Percentiles rank a stretch among this genome's conserved stretches.
phyloP scores from a whole-genome alignment of 2,329 filamentous ascomycete species.

The Madurella fahalii region DNA sequence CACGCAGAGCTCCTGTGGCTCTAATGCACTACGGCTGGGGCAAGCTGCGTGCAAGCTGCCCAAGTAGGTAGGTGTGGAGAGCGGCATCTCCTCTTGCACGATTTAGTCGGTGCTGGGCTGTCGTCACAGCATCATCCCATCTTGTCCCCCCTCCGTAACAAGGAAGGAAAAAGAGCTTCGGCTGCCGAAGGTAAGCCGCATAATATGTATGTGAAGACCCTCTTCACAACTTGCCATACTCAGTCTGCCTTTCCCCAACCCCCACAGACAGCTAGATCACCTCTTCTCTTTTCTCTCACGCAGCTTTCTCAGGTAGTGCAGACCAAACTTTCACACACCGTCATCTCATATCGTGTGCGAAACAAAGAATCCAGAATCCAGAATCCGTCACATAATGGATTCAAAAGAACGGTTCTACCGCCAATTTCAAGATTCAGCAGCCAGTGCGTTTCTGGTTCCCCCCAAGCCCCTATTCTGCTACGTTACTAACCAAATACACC shows the following conservation, averaged over 20 bases:
- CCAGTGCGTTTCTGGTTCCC: slow-evolving; percentile 47
- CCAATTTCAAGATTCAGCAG: slow-evolving; percentile 73
- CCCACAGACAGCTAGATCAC: too few species aligned
- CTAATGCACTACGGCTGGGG: too few species aligned
- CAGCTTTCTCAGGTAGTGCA: too few species aligned
- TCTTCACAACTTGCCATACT: too few species aligned
- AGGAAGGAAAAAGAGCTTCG: not conserved
- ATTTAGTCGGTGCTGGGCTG: not conserved
- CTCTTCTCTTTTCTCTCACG: too few species aligned
- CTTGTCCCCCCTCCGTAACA: not conserved
- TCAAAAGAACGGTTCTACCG: slow-evolving; percentile 79
- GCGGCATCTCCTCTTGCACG: not conserved
- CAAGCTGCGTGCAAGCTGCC: not conserved
- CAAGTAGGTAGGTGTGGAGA: not conserved
- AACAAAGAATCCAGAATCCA: too few species aligned
- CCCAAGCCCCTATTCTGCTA: not conserved
- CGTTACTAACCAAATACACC: slow-evolving; percentile 43
- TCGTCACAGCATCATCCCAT: not conserved
- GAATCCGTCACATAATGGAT: slow-evolving; percentile 28
- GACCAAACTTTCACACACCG: too few species aligned
- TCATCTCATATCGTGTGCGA: not conserved
- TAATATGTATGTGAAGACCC: too few species aligned
- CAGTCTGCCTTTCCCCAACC: too few species aligned
- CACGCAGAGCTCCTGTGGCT: too few species aligned
- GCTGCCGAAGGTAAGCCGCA: too few species aligned